phyloP scores from a whole-genome alignment of 768 basidiomycete species.

The Cystofilobasidium capitatum region DNA sequence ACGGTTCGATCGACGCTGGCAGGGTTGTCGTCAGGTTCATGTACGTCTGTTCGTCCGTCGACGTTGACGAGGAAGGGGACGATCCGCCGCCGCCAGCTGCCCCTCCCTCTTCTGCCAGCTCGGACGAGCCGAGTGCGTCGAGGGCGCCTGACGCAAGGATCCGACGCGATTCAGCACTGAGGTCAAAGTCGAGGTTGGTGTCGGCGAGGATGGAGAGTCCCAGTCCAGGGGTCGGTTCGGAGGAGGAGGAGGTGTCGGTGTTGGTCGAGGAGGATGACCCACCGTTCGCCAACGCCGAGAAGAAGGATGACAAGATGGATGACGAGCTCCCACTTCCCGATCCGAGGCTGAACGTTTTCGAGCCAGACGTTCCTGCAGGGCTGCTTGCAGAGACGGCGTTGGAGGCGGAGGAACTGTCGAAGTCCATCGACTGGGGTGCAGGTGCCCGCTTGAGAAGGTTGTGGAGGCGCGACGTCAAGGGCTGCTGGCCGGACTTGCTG shows the following conservation, averaged over 20 bases:
- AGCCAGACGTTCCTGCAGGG: background rate
- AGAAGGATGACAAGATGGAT: background rate
- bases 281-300: background rate
- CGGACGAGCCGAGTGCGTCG: too few relatives aligned
- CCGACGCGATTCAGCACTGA: background rate
- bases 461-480: background rate
- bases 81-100: too few relatives aligned
- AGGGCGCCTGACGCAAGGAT: too few relatives aligned
- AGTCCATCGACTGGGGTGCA: background rate
- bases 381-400: too few relatives aligned
- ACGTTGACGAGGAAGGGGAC: too few relatives aligned
- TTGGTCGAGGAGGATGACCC: background rate
- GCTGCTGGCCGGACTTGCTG: too few relatives aligned
- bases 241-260: background rate
- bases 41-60: too few relatives aligned
- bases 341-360: background rate
- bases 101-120: background rate
- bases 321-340: background rate
- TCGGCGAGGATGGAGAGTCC: background rate
- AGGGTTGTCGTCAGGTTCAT: background rate
- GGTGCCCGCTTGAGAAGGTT: background rate
- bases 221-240: background rate
- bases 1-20: background rate
- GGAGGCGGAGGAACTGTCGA: too few relatives aligned
- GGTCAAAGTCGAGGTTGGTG: slow-evolving; percentile 1